Percentiles rank a stretch among this genome's conserved stretches.
Evolutionary conservation across 2,329 filamentous ascomycete genomes (phyloP).

Genomic region (Aplosporella prunicola): DNA sequence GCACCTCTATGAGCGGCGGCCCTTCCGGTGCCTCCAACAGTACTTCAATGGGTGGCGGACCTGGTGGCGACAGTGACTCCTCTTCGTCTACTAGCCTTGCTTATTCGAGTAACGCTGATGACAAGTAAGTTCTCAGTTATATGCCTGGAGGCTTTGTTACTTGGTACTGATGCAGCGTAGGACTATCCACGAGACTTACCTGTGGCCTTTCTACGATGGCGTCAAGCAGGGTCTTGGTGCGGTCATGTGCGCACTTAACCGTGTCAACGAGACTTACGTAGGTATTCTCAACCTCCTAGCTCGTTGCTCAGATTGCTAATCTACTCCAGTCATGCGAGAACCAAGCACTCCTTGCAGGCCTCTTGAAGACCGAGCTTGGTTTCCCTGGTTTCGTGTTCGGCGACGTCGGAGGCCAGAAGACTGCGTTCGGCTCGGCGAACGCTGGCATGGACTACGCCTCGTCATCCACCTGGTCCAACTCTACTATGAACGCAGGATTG

Average conservation of each 20-base stretch:
- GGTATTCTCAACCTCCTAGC: neutral
- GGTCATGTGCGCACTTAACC: constrained; percentile 66
- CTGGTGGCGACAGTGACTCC: neutral
- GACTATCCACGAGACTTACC: constrained; percentile 62
- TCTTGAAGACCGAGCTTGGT: constrained; percentile 40
- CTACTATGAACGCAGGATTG: constrained; percentile 28
- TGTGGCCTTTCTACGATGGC: constrained; percentile 70
- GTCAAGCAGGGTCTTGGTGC: constrained; percentile 64
- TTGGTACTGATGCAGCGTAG: too few species aligned
- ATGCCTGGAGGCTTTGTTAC: too few species aligned
- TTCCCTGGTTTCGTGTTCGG: constrained; percentile 22
- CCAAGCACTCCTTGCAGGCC: constrained; percentile 34
- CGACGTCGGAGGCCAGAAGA: constrained; percentile 21
- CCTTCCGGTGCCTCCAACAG: too few species aligned
- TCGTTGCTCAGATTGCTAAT: neutral
- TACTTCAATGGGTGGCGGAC: neutral
- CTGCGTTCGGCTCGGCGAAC: constrained; percentile 19
- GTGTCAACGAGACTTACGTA: constrained; percentile 31
- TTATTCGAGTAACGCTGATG: constrained; percentile 63
- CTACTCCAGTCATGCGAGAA: constrained; percentile 35
- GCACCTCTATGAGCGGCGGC: too few species aligned
- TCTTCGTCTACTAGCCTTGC: constrained; percentile 43
- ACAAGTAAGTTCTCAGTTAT: too few species aligned
- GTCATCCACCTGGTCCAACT: constrained; percentile 3
- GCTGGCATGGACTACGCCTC: constrained; percentile 18